phyloP scores from a whole-genome alignment of 139 green algal species.

The Coelastrella sp. region DNA sequence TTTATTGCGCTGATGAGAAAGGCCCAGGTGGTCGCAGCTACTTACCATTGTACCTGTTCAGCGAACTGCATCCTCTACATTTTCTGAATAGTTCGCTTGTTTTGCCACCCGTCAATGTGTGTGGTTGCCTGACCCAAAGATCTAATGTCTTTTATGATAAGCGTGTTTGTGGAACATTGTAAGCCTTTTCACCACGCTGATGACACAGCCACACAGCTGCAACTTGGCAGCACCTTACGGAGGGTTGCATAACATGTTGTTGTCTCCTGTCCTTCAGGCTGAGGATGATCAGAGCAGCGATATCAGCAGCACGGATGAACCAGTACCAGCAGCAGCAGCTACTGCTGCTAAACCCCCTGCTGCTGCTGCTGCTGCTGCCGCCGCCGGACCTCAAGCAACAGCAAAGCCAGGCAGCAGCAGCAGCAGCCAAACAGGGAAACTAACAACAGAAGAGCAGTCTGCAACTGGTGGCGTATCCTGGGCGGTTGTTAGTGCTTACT shows the following conservation, averaged over 20 bases:
- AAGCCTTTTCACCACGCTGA: no score
- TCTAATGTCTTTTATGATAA: no score
- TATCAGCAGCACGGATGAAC: not conserved
- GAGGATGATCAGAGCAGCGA: conserved; percentile 23
- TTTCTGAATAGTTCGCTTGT: no score
- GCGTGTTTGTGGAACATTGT: no score
- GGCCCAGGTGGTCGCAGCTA: conserved; percentile 16
- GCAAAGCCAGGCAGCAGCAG: not conserved
- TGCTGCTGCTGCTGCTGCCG: not conserved
- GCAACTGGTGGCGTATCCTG: conserved; percentile 58
- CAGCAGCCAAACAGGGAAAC: conserved; percentile 9
- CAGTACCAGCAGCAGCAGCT: not conserved
- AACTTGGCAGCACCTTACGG: no score
- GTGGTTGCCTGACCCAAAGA: no score
- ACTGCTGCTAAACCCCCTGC: not conserved
- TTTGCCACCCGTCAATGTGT: no score
- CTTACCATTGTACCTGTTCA: not conserved
- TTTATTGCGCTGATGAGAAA: conserved; percentile 71
- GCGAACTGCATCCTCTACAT: no score
- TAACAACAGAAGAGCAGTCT: conserved; percentile 48
- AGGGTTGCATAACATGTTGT: no score
- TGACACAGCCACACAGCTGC: no score
- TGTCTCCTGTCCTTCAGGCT: not conserved
- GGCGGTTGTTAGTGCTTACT: conserved; percentile 64
- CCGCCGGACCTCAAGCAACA: not conserved